These are phyloP conservation scores for Tuber borchii DNA, from an alignment of 495 filamentous ascomycete species.

Conservation along the genomic window DNA sequence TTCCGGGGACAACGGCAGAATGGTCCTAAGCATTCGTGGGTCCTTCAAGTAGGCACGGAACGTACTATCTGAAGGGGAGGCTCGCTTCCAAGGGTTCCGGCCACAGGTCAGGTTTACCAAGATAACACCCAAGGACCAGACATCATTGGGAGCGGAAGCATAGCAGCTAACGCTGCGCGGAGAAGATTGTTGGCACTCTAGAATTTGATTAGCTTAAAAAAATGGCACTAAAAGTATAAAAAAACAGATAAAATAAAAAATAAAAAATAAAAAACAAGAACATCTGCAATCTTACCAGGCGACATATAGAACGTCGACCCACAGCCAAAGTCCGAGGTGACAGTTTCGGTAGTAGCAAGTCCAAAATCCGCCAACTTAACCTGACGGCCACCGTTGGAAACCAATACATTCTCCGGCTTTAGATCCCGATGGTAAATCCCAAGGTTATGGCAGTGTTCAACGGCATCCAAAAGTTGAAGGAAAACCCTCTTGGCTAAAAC, in stretches of 20 bases:
- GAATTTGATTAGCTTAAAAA: conserved; percentile 34
- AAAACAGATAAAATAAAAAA: neutral
- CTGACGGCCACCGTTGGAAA: conserved; percentile 75
- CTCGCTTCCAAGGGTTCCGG: conserved; percentile 97
- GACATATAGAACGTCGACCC: conserved; percentile 99
- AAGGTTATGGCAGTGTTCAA: conserved; percentile 84
- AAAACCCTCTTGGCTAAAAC: conserved; percentile 77
- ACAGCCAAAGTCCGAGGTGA: conserved; percentile 92
- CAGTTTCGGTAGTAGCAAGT: conserved; percentile 73
- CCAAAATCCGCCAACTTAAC: conserved; percentile 98
- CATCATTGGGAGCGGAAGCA: conserved; percentile 86
- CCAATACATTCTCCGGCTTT: conserved; percentile 97
- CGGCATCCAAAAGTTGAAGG: conserved; percentile 95
- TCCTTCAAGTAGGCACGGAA: conserved; percentile 88
- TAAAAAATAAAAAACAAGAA: neutral
- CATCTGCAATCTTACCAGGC: conserved; percentile 64
- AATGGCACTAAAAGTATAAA: no score
- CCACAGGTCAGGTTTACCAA: conserved; percentile 96
- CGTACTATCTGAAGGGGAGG: conserved; percentile 85
- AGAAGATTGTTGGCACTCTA: conserved; percentile 89
- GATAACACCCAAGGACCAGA: conserved; percentile 97
- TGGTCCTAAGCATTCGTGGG: conserved; percentile 80
- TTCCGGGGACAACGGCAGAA: conserved; percentile 84
- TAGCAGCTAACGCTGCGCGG: conserved; percentile 74
- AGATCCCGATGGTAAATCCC: conserved; percentile 97